phyloP scores from a whole-genome alignment of 129 eudicot species.

The Logfia minima region DNA sequence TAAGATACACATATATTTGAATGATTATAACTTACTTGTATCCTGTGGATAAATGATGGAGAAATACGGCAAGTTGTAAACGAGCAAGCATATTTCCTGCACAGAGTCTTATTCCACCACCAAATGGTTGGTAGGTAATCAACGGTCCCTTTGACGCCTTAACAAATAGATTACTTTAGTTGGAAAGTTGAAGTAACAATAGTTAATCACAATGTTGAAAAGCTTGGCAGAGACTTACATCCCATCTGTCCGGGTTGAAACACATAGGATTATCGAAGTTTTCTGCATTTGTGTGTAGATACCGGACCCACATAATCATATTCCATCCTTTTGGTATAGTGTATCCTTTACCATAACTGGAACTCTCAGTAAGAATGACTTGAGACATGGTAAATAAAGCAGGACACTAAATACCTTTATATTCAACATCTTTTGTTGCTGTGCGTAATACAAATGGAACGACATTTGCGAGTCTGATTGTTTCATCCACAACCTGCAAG shows the following conservation, averaged over 20 bases:
- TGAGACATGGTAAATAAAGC: neutral
- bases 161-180: neutral
- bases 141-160: conserved; percentile 34
- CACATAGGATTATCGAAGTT: conserved; percentile 50
- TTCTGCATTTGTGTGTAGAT: conserved; percentile 44
- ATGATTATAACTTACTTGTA: conserved; percentile 34
- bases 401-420: conserved; percentile 31
- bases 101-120: conserved; percentile 52
- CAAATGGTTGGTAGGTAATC: conserved; percentile 38
- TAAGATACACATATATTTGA: neutral
- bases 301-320: conserved; percentile 41
- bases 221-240: conserved; percentile 35
- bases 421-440: conserved; percentile 32
- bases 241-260: conserved; percentile 60
- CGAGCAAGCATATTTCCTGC: conserved; percentile 56
- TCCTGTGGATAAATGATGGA: conserved; percentile 43
- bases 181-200: neutral
- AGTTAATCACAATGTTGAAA: neutral
- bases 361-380: neutral
- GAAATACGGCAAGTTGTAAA: conserved; percentile 47
- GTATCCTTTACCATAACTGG: conserved; percentile 28
- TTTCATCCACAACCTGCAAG: conserved; percentile 45
- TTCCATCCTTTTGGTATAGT: conserved; percentile 55
- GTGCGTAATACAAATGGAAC: conserved; percentile 37
- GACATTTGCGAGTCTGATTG: conserved; percentile 44